phyloP scores from a whole-genome alignment of 495 filamentous ascomycete genomes.

The Friedmanniomyces endolithicus region DNA sequence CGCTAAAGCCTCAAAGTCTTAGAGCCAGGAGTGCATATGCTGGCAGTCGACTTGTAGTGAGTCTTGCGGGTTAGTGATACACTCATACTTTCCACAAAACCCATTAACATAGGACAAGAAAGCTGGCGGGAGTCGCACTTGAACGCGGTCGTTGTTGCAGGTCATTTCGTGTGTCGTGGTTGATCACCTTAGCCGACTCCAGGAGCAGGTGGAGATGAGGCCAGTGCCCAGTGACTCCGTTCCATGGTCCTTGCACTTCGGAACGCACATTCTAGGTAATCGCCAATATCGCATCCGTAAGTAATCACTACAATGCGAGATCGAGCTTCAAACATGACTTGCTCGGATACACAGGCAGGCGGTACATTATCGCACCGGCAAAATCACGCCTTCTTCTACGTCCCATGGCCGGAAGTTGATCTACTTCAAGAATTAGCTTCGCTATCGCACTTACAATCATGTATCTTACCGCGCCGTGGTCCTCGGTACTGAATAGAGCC shows the following conservation, averaged over 20 bases:
- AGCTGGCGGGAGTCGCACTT: neutral
- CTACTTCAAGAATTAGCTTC: neutral
- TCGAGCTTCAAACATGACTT: neutral
- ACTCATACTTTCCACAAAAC: neutral
- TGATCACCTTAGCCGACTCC: too few relatives aligned
- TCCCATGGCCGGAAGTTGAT: slow-evolving; percentile 6
- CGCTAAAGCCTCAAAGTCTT: neutral
- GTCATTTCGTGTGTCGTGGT: too few relatives aligned
- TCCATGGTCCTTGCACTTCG: too few relatives aligned
- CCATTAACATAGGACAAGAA: neutral
- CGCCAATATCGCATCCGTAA: neutral
- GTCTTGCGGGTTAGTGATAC: too few relatives aligned
- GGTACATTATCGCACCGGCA: neutral
- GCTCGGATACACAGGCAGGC: neutral
- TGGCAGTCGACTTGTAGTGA: too few relatives aligned
- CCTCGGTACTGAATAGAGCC: slow-evolving; percentile 56
- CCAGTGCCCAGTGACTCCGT: too few relatives aligned
- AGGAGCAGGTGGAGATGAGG: too few relatives aligned
- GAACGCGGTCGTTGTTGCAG: too few relatives aligned
- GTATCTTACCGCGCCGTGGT: slow-evolving; percentile 53
- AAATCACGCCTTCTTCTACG: neutral
- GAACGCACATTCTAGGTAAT: too few relatives aligned
- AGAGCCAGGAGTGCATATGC: too few relatives aligned
- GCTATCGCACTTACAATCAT: neutral
- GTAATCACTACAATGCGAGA: neutral